Percentiles rank a stretch among this genome's conserved stretches.
These are phyloP conservation scores for Sedum album DNA, from an alignment of 164 flowering plant genomes.

Conservation along the genomic window DNA sequence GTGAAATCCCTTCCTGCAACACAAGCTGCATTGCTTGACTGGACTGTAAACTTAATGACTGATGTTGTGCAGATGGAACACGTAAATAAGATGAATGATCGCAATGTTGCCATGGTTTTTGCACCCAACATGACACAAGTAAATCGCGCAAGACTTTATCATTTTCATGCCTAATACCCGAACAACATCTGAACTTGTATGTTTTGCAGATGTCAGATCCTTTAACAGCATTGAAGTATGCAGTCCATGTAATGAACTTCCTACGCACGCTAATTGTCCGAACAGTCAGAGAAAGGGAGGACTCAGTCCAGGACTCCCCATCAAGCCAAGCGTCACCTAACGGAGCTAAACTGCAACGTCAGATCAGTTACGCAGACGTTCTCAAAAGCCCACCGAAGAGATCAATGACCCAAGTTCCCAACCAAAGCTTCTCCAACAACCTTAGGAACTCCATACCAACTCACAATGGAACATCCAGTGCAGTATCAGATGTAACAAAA, in stretches of 20 bases:
- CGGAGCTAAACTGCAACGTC: too few relatives aligned
- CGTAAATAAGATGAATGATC: too few relatives aligned
- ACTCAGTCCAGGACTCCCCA: not conserved
- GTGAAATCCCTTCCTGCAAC: slow-evolving; percentile 29
- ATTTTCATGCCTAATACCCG: too few relatives aligned
- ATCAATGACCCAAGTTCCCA: not conserved
- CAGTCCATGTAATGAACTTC: slow-evolving; percentile 73
- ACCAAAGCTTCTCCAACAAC: not conserved
- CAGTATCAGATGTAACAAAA: not conserved
- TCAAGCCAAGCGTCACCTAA: slow-evolving; percentile 8
- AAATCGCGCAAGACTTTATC: not conserved
- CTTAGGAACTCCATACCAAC: not conserved
- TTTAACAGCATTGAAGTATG: too few relatives aligned
- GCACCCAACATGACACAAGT: slow-evolving; percentile 44
- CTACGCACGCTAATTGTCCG: slow-evolving; percentile 41
- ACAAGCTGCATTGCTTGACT: slow-evolving; percentile 29
- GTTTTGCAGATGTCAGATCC: too few relatives aligned
- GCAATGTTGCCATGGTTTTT: too few relatives aligned
- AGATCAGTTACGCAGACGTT: not conserved
- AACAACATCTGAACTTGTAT: too few relatives aligned
- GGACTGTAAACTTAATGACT: slow-evolving; percentile 35
- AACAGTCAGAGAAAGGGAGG: too few relatives aligned
- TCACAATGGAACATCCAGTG: not conserved
- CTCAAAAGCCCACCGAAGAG: slow-evolving; percentile 3
- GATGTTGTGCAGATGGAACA: too few relatives aligned